Evolutionary conservation across 1,284 basidiomycete genomes (phyloP), one percentile per base, ranked within the genome.

Genomic region (Meripilus lineatus): DNA sequence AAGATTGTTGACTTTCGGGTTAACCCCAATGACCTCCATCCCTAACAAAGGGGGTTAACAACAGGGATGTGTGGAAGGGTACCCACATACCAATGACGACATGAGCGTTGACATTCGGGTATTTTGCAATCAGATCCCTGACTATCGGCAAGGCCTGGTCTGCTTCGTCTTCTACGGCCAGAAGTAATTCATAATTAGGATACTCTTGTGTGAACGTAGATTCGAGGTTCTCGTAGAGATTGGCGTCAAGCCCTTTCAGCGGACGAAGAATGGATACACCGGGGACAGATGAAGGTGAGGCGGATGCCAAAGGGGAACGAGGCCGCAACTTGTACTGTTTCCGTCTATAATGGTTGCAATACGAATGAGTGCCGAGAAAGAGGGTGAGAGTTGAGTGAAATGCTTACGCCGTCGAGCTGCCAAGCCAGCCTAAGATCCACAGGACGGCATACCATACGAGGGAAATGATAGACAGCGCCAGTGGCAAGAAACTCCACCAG

Each of bases 1-100:
- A 32, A 99, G 81, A 61, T 99, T 99, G 72, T 97, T 98, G 58
- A 99, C 86, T 71, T 99, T 99, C 1, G 96, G 96, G 58, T 99
- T 99, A 32, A 93, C 85, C 2, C 95, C 94, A 15, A 95, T 78
- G 25, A 72, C 57, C 46, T 88, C 81, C 56, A 84, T 80, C 23
- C 85, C 85, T 60, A 35, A 18, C n/a, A n/a, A n/a, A n/a, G n/a
- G n/a, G 46, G 26, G 17, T 28, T 20, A 45, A 17, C 38, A 34
- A 15, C 17, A 32, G 39, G 22, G 42, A 43, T 24, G 20, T 20
- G 15, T 22, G 33, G n/a, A 42, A 28, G 17, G 64, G 10, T 22
- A 23, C 10, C 20, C n/a, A n/a, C 83, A 54, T 59, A 91, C 93
- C 87, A 47, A 92, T 77, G 44, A 93, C 70, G 15, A 94, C 67